These are phyloP conservation scores for Pascua guehoae DNA, from an alignment of 1,284 basidiomycete genomes.

Conservation along the genomic window DNA sequence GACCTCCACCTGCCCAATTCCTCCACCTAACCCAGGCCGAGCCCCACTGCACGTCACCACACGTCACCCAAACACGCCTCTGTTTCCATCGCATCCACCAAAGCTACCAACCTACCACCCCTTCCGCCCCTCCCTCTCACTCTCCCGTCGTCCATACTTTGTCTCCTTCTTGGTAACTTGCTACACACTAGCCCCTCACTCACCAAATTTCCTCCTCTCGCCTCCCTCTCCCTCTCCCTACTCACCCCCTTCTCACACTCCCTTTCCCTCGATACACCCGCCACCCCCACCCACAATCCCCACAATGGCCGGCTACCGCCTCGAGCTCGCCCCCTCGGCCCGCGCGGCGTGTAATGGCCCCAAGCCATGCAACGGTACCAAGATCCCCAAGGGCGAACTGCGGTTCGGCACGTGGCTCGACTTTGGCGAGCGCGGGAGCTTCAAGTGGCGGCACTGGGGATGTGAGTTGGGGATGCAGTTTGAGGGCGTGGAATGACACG, in stretches of 20 bases:
- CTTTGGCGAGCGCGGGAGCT: constrained; percentile 63
- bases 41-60: no score
- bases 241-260: not conserved
- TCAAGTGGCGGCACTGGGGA: constrained; percentile 54
- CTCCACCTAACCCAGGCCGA: no score
- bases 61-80: not conserved
- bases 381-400: constrained; percentile 68
- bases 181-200: not conserved
- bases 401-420: constrained; percentile 74
- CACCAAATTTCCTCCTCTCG: not conserved
- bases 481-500: not conserved
- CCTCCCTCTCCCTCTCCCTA: not conserved
- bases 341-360: constrained; percentile 80
- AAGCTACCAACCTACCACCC: not conserved
- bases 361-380: constrained; percentile 74
- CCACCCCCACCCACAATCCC: not conserved
- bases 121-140: not conserved
- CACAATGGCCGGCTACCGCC: constrained; percentile 24
- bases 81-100: not conserved
- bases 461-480: constrained; percentile 28
- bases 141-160: no score
- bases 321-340: constrained; percentile 56
- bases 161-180: no score
- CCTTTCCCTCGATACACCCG: not conserved
- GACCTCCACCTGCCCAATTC: no score